Evolutionary conservation across 1,284 basidiomycete species (phyloP), one percentile per base, ranked within the genome.

Genomic region (Testicularia cyperi): DNA sequence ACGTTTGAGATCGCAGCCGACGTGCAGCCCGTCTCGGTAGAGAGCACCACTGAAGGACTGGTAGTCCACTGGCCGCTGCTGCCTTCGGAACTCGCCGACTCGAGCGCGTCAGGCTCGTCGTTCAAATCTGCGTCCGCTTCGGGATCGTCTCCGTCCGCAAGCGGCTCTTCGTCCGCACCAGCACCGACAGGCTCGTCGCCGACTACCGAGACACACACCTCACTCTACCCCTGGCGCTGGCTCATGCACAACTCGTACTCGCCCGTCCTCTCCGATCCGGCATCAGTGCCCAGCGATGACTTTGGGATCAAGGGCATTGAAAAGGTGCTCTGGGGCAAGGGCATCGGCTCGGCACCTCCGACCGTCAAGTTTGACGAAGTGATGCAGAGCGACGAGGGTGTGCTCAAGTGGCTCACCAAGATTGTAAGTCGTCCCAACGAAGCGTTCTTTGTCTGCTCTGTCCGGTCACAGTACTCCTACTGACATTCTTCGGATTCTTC

Each of bases 161-260:
- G 42, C 2, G 27, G n/a, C 5, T n/a, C 51, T 5, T 21, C 45
- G 8, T 14, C 41, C 14, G 8, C 46, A 24, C 6, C 31, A 7
- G 10, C 38, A 13, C 24, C 33, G 3, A 30, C 39, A 10, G 30
- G 34, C 4, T 13, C 38, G 13, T 21, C 51, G 8, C 34, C 43
- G 14, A 19, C 48, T 9, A 13, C 43, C 3, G 46, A 30, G 14
- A 22, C 28, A 2, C 90, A 94, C 72, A 75, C 82, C 18, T 92
- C 90, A 0, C 68, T 87, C 37, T 95, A 88, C 70, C 90, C 91
- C 0, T 90, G 90, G 90, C 80, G 83, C 38, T 92, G 90, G 89
- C 80, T 92, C 3, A 80, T 81, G 68, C 75, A 78, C 55, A 84
- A 88, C 66, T 85, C 87, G 4, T 90, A 91, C 70, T 85, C 89